Percentiles rank a stretch among this genome's conserved stretches.
phyloP scores from a whole-genome alignment of 345 rosid species.

The Turritis glabra region DNA sequence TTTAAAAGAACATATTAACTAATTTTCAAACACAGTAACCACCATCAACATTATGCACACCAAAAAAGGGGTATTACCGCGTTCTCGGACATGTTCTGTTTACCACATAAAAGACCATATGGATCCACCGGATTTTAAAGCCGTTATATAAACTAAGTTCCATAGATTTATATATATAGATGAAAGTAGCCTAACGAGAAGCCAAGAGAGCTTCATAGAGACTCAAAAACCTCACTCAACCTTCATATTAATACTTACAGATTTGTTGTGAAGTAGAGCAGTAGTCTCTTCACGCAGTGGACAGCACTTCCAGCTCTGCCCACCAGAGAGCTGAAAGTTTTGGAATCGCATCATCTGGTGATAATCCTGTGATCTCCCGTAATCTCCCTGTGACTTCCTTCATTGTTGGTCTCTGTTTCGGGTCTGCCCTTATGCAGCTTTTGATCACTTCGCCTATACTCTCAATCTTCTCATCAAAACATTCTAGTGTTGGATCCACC shows the following conservation, averaged over 20 bases:
- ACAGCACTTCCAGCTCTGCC: conserved; percentile 95
- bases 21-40: conserved; percentile 12
- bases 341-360: conserved; percentile 69
- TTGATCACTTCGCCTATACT: conserved; percentile 62
- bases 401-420: conserved; percentile 58
- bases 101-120: background rate
- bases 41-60: conserved; percentile 22
- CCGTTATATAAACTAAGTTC: conserved; percentile 13
- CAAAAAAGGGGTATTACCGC: conserved; percentile 2
- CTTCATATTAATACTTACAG: conserved; percentile 39
- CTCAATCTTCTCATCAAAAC: conserved; percentile 52
- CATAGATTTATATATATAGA: conserved; percentile 7
- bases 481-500: conserved; percentile 66
- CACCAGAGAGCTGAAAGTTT: conserved; percentile 90
- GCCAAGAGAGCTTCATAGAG: conserved; percentile 20
- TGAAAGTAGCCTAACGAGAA: conserved; percentile 23
- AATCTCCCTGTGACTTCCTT: conserved; percentile 55
- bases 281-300: conserved; percentile 43
- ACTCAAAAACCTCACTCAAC: conserved; percentile 27
- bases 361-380: conserved; percentile 66
- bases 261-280: conserved; percentile 1
- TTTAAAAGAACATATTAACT: background rate
- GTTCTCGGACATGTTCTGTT: background rate
- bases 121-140: conserved; percentile 1
- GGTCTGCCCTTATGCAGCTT: conserved; percentile 60